Percentiles rank a stretch among this genome's conserved stretches.
Conservation (phyloP, 1,139 yeast species). For the Geotrichum candidum region DNA sequence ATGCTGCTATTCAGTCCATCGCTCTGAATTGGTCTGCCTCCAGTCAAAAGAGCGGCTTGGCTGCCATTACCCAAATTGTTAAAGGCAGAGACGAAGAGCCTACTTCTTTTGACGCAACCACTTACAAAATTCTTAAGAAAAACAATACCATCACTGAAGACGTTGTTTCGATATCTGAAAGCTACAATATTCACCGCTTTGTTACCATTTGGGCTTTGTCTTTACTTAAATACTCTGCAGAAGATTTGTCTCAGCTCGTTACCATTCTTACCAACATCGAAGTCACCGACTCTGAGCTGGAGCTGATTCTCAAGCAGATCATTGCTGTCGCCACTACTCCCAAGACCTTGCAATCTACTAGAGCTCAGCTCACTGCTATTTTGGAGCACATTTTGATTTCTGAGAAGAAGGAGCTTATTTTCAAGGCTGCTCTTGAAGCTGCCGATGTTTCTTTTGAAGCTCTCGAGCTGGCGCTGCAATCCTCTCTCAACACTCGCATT, state of each 20-base stretch:
- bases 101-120: slow-evolving; percentile 22
- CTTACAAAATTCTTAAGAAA: slow-evolving; percentile 26
- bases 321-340: slow-evolving; percentile 10
- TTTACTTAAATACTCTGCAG: slow-evolving; percentile 22
- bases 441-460: slow-evolving; percentile 43
- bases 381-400: slow-evolving; percentile 36
- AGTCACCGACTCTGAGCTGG: slow-evolving; percentile 22
- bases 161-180: slow-evolving; percentile 25
- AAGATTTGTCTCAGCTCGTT: slow-evolving; percentile 25
- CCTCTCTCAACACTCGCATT: slow-evolving; percentile 41
- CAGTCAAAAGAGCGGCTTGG: slow-evolving; percentile 34
- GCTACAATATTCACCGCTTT: slow-evolving; percentile 31
- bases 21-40: slow-evolving; percentile 42
- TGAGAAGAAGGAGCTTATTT: slow-evolving; percentile 37
- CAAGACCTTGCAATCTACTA: neutral
- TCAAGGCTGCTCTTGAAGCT: slow-evolving; percentile 40
- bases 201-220: slow-evolving; percentile 29
- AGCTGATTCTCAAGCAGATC: slow-evolving; percentile 14
- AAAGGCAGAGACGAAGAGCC: slow-evolving; percentile 20
- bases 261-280: slow-evolving; percentile 26
- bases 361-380: slow-evolving; percentile 19
- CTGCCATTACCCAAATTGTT: slow-evolving; percentile 37
- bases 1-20: slow-evolving; percentile 68
- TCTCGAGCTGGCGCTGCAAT: slow-evolving; percentile 64
- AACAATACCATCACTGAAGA: slow-evolving; percentile 7